Evolutionary conservation across 345 rosid species (phyloP).

Genomic region (Luvunga scandens): DNA sequence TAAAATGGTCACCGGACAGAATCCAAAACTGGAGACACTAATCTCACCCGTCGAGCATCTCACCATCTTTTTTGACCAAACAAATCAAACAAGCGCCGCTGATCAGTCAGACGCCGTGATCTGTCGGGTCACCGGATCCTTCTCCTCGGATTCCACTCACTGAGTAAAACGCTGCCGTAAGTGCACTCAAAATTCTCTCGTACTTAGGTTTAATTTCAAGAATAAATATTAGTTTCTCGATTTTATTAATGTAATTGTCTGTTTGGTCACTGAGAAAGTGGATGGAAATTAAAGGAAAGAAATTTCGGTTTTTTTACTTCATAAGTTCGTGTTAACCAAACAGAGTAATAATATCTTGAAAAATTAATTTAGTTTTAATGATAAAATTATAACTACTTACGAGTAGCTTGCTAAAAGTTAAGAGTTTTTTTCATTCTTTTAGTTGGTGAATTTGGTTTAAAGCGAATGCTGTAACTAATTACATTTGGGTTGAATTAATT

Average conservation of each 20-base stretch:
- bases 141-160: neutral
- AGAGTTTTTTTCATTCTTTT: neutral
- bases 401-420: neutral
- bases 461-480: neutral
- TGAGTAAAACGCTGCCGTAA: neutral
- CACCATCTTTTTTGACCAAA: neutral
- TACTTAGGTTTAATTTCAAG: neutral
- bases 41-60: slow-evolving; percentile 5
- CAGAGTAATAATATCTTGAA: neutral
- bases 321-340: neutral
- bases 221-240: neutral
- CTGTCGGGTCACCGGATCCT: slow-evolving; percentile 11
- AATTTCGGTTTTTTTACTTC: neutral
- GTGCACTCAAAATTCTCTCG: neutral
- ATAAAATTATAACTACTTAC: neutral
- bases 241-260: neutral
- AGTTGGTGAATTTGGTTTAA: neutral
- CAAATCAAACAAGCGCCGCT: neutral
- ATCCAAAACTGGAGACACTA: neutral
- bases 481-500: neutral
- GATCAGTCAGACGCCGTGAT: neutral
- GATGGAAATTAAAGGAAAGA: neutral
- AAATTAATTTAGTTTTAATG: neutral
- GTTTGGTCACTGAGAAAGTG: neutral
- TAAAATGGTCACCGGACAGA: neutral